Conservation (phyloP, 768 basidiomycete species). For the Ramaria sp. region DNA sequence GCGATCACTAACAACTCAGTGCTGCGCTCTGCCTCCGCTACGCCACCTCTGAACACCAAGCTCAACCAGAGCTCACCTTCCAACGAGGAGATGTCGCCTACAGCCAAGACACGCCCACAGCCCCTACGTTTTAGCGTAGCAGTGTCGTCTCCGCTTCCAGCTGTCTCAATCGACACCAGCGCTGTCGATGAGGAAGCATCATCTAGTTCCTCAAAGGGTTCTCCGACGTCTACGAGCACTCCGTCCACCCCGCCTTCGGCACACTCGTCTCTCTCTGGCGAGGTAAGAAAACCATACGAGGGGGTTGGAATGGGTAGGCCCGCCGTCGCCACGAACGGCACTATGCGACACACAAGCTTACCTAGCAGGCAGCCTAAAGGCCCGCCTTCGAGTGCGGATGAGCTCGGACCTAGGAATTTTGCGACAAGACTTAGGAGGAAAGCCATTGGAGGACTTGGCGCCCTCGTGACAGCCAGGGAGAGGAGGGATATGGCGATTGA, state of each 20-base stretch:
- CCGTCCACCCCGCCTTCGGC: slow-evolving; percentile 69
- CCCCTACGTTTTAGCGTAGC: slow-evolving; percentile 52
- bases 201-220: slow-evolving; percentile 42
- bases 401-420: slow-evolving; percentile 83
- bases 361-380: slow-evolving; percentile 80
- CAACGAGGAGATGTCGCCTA: slow-evolving; percentile 17
- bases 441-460: slow-evolving; percentile 73
- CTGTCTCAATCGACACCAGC: slow-evolving; percentile 39
- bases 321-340: slow-evolving; percentile 21
- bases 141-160: slow-evolving; percentile 33
- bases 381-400: slow-evolving; percentile 78
- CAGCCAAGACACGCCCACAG: slow-evolving; percentile 44
- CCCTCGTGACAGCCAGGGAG: slow-evolving; percentile 74
- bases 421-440: slow-evolving; percentile 75
- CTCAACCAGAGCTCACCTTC: slow-evolving; percentile 53
- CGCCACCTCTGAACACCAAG: slow-evolving; percentile 49
- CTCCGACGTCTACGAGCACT: slow-evolving; percentile 26
- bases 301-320: slow-evolving; percentile 79
- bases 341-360: slow-evolving; percentile 55
- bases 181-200: slow-evolving; percentile 48
- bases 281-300: slow-evolving; percentile 83
- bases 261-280: slow-evolving; percentile 70
- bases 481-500: slow-evolving; percentile 43
- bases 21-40: slow-evolving; percentile 34
- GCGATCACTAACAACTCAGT: slow-evolving; percentile 59